Base-by-base conservation (phyloP, 306 rosid genomes). In the Ziziphus jujuba region DNA sequence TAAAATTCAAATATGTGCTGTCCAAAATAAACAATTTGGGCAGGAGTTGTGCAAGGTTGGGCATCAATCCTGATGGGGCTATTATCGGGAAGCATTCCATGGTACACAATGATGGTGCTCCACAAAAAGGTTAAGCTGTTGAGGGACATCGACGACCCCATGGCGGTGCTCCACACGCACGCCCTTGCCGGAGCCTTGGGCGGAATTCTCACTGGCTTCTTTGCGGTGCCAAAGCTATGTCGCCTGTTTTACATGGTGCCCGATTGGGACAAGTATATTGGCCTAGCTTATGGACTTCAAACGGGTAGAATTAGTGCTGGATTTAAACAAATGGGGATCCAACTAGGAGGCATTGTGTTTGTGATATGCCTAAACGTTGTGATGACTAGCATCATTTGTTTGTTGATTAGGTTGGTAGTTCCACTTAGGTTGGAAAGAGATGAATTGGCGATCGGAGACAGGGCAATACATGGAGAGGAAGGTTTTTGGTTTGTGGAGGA, bases 11-110 rank as follows among this genome's bases (percentile, higher is more conserved):
- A n/a, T n/a, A n/a, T n/a, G n/a, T n/a, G n/a, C n/a, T n/a, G n/a
- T n/a, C n/a, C n/a, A n/a, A n/a, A 16, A 16, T 17, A 8, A 15
- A n/a, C 23, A 50, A 50, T 17, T 20, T 45, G 16, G 3, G 31
- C 49, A 84, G 86, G 89, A 44, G 75, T 85, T 7, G 85, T 82
- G 63, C 84, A 79, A 20, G 82, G 89, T 0, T 85, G 87, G 89
- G 87, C 87, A 17, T 80, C 87, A n/a, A 79, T 85, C 8, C 14
- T 81, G 24, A 81, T 85, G 83, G 89, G 89, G 0, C 3, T 85
- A 21, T 23, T 74, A 2, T 79, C 85, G 1, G 87, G 87, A 61
- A 73, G 81, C 49, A 9, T 85, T 34, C 87, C 87, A 0, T 81
- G 84, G 87, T 85, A 76, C 83, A 85, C 87, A 28, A 76, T 79